Evolutionary conservation across 345 rosid genomes (phyloP).

Genomic region (Streptanthus diversifolius): DNA sequence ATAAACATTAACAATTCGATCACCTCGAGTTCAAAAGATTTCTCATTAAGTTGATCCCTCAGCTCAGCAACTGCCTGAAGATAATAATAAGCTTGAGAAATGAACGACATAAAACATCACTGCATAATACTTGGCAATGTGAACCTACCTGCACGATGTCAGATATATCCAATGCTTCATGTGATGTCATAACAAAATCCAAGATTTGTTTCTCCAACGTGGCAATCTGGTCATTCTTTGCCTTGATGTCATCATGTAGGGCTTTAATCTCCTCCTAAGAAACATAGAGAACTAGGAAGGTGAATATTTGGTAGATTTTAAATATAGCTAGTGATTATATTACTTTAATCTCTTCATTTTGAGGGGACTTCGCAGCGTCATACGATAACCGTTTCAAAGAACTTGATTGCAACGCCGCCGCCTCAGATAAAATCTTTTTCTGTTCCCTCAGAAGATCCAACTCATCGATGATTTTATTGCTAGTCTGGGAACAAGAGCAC

Average conservation of each 20-base stretch:
- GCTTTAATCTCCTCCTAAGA: slow-evolving; percentile 67
- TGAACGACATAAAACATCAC: background rate
- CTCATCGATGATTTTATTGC: slow-evolving; percentile 74
- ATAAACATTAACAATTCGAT: slow-evolving; percentile 12
- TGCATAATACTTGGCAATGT: background rate
- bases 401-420: slow-evolving; percentile 79
- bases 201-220: slow-evolving; percentile 76
- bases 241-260: slow-evolving; percentile 66
- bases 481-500: slow-evolving; percentile 48
- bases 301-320: slow-evolving; percentile 19
- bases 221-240: slow-evolving; percentile 72
- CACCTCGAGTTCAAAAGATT: slow-evolving; percentile 95
- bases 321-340: slow-evolving; percentile 9
- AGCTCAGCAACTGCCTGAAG: slow-evolving; percentile 73
- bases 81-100: slow-evolving; percentile 30
- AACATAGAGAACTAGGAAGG: slow-evolving; percentile 25
- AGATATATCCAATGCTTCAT: slow-evolving; percentile 51
- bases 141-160: slow-evolving; percentile 67
- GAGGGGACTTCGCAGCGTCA: slow-evolving; percentile 68
- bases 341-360: slow-evolving; percentile 67
- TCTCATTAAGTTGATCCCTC: slow-evolving; percentile 77
- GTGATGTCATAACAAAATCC: slow-evolving; percentile 54
- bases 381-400: slow-evolving; percentile 77
- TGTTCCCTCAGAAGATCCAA: slow-evolving; percentile 90
- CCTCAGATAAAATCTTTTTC: slow-evolving; percentile 86